Percentiles rank a stretch among this genome's conserved stretches.
Evolutionary conservation across 2,329 filamentous ascomycete genomes (phyloP).

Genomic region (Calonectria pteridis): DNA sequence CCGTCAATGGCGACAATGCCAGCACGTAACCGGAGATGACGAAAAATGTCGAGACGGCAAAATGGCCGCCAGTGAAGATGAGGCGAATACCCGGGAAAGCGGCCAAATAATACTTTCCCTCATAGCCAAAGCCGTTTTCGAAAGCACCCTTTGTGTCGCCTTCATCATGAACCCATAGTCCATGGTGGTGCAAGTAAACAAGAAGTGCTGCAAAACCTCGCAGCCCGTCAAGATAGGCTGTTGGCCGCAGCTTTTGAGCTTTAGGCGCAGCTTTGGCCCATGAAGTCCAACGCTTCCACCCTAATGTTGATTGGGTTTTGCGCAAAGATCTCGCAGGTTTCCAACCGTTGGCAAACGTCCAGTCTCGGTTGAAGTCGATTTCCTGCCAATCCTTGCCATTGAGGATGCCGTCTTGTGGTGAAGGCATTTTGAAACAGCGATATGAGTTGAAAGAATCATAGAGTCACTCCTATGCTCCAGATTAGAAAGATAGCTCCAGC

Average conservation of each 20-base stretch:
- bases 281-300: slow-evolving; percentile 25
- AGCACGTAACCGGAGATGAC: slow-evolving; percentile 71
- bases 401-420: slow-evolving; percentile 48
- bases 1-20: slow-evolving; percentile 60
- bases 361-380: slow-evolving; percentile 16
- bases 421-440: slow-evolving; percentile 44
- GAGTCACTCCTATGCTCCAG: neutral
- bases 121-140: slow-evolving; percentile 67
- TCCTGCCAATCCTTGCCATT: slow-evolving; percentile 52
- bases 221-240: slow-evolving; percentile 73
- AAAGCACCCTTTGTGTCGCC: slow-evolving; percentile 53
- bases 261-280: slow-evolving; percentile 31
- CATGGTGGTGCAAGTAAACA: slow-evolving; percentile 74
- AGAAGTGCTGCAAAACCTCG: slow-evolving; percentile 76
- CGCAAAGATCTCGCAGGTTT: slow-evolving; percentile 27
- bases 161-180: slow-evolving; percentile 67
- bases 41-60: slow-evolving; percentile 69
- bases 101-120: slow-evolving; percentile 61
- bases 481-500: neutral
- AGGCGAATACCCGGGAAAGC: slow-evolving; percentile 69
- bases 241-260: slow-evolving; percentile 55
- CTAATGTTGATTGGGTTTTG: slow-evolving; percentile 22
- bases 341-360: slow-evolving; percentile 16
- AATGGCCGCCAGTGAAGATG: slow-evolving; percentile 73
- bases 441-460: neutral